Base-by-base conservation (phyloP, 2,329 filamentous ascomycete genomes). In the Microcera coccophila region DNA sequence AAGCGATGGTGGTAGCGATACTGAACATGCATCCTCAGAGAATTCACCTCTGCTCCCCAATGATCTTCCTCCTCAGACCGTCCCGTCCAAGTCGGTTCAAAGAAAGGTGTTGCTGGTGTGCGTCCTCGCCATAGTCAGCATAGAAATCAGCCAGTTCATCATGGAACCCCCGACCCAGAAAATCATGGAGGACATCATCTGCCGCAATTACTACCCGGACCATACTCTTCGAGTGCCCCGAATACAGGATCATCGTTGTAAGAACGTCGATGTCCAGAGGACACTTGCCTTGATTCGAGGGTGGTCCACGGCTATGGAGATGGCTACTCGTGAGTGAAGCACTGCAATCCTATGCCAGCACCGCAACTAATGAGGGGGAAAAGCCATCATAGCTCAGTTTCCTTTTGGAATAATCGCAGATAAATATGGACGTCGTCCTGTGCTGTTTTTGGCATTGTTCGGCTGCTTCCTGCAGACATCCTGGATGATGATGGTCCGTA, bases 131-230 rank as follows among this genome's bases (percentile, higher is more conserved):
- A 49, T 77, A 31, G 62, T 75, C 38, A 49, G 75, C 32, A 48
- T 72, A 39, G 69, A 72, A 37, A 61, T 73, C 11, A 70, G 67
- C 45, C 54, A 66, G 10, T 62, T 53, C 42, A 56, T 62, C 41
- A 64, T 58, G 48, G 65, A 41, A 16, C 65, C 74, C 3, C 73
- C 77, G 1, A 55, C 62, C 34, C 73, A 70, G 38, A 70, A 73
- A 40, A 67, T 80, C 38, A 68, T 75, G 49, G 78, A 82, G 55
- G 66, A 69, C 39, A 69, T 79, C 35, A 69, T 78, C 34, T 81
- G 78, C 57, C 70, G 71, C 18, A 54, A 65, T 14, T 66, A 72
- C 47, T 74, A 72, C 49, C 69, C 72, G 4, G 61, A 68, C 2
- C 59, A 68, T 34, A 52, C 64, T 18, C 57, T 68, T 1, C 50